These are phyloP conservation scores for Rubus parviflorus DNA, from an alignment of 306 rosid genomes.

Conservation along the genomic window DNA sequence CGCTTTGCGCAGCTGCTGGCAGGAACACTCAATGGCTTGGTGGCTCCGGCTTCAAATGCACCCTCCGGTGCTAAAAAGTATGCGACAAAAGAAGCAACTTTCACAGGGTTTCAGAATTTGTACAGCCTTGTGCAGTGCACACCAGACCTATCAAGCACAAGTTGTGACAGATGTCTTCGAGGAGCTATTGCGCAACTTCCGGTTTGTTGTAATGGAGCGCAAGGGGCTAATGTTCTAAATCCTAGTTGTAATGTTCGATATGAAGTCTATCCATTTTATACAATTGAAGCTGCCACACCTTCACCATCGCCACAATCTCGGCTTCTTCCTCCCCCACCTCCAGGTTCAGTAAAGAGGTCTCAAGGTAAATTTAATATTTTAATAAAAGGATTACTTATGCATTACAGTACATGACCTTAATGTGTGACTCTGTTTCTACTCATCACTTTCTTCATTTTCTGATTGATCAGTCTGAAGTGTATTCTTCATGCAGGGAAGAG, in stretches of 20 bases:
- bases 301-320: not conserved
- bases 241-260: conserved; percentile 40
- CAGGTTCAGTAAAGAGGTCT: no score
- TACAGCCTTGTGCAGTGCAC: conserved; percentile 43
- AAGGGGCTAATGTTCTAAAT: conserved; percentile 17
- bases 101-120: not conserved
- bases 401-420: no score
- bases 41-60: not conserved
- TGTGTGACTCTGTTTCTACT: not conserved
- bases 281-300: not conserved
- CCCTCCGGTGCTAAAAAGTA: conserved; percentile 7
- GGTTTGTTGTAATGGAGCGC: not conserved
- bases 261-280: conserved; percentile 19
- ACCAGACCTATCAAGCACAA: conserved; percentile 12
- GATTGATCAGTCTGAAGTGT: not conserved
- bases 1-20: conserved; percentile 4
- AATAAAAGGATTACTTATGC: no score
- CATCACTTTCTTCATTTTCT: not conserved
- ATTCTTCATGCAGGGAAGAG: not conserved
- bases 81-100: not conserved
- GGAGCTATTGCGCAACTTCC: not conserved
- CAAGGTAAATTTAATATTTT: no score
- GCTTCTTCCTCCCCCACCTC: not conserved
- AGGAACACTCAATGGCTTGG: not conserved
- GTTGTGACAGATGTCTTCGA: conserved; percentile 22